Conservation (phyloP, 805 yeast genomes). For the Ogataea methylovora region DNA sequence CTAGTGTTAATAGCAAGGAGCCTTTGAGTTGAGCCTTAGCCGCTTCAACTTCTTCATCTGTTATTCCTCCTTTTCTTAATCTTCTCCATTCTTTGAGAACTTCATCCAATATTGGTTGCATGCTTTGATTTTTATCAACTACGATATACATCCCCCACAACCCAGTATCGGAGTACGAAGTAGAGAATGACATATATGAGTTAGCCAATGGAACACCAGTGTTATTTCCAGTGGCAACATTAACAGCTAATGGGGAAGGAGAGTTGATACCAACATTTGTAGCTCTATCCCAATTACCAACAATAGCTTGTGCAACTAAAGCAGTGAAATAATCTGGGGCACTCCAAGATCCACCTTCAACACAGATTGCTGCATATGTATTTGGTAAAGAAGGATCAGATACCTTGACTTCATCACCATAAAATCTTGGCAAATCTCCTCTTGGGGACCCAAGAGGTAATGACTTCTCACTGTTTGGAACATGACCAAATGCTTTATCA, state of each 20-base stretch:
- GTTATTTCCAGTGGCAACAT: constrained; percentile 32
- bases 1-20: constrained; percentile 78
- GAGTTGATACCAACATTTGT: constrained; percentile 76
- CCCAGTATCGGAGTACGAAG: constrained; percentile 96
- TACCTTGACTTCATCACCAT: constrained; percentile 80
- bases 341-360: constrained; percentile 98
- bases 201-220: constrained; percentile 69
- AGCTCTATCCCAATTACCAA: constrained; percentile 97
- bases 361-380: constrained; percentile 87
- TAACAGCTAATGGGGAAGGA: constrained; percentile 72
- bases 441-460: constrained; percentile 69
- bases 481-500: constrained; percentile 65
- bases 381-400: constrained; percentile 78
- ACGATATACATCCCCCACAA: constrained; percentile 94
- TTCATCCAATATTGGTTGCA: constrained; percentile 64
- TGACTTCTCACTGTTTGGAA: constrained; percentile 44
- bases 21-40: constrained; percentile 96
- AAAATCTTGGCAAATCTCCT: constrained; percentile 68
- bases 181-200: constrained; percentile 93
- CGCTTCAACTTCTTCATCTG: constrained; percentile 83
- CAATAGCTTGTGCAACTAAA: constrained; percentile 90
- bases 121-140: constrained; percentile 64
- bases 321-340: constrained; percentile 94
- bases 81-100: constrained; percentile 85
- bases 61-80: constrained; percentile 65